phyloP scores from a whole-genome alignment of 2,329 filamentous ascomycete genomes.

The Bretziella fagacearum region DNA sequence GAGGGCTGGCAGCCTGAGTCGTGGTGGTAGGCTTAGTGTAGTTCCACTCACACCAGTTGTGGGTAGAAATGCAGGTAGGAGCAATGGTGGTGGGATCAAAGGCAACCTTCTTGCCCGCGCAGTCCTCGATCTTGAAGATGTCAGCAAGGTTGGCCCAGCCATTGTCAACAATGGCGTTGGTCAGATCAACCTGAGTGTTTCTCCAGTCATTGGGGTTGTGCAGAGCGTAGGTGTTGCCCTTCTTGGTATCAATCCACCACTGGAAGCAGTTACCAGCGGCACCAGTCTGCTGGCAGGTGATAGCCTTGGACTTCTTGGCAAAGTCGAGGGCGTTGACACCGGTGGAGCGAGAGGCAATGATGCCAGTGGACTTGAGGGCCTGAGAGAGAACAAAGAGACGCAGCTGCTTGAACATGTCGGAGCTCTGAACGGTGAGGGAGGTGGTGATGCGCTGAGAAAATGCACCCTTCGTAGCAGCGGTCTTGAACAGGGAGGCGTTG shows the following conservation, averaged over 20 bases:
- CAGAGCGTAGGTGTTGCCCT: slow-evolving; percentile 18
- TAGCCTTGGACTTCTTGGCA: slow-evolving; percentile 14
- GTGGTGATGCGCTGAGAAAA: slow-evolving; percentile 19
- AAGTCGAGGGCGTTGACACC: slow-evolving; percentile 16
- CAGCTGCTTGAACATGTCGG: slow-evolving; percentile 17
- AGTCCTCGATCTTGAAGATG: slow-evolving; percentile 18
- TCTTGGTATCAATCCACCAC: slow-evolving; percentile 17
- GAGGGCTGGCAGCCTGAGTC: not conserved
- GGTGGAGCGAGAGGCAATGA: slow-evolving; percentile 17
- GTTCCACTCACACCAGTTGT: slow-evolving; percentile 19
- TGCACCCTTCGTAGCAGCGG: slow-evolving; percentile 16
- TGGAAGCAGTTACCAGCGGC: slow-evolving; percentile 16
- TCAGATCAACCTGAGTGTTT: slow-evolving; percentile 17
- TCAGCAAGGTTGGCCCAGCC: slow-evolving; percentile 18
- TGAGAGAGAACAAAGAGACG: slow-evolving; percentile 17
- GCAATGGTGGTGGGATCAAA: slow-evolving; percentile 17
- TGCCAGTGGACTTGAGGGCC: slow-evolving; percentile 17
- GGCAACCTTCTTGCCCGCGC: slow-evolving; percentile 16
- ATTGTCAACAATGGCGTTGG: slow-evolving; percentile 17
- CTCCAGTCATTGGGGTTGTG: slow-evolving; percentile 18
- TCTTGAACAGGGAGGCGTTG: slow-evolving; percentile 17
- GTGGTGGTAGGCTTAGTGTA: slow-evolving; percentile 10
- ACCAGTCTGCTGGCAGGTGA: slow-evolving; percentile 11
- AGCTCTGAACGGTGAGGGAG: slow-evolving; percentile 17
- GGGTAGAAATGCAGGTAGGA: slow-evolving; percentile 17